A percentile compares a stretch with the other conserved stretches of the same genome.
phyloP scores from a whole-genome alignment of 2,329 filamentous ascomycete genomes.

The Mariannaea elegans region DNA sequence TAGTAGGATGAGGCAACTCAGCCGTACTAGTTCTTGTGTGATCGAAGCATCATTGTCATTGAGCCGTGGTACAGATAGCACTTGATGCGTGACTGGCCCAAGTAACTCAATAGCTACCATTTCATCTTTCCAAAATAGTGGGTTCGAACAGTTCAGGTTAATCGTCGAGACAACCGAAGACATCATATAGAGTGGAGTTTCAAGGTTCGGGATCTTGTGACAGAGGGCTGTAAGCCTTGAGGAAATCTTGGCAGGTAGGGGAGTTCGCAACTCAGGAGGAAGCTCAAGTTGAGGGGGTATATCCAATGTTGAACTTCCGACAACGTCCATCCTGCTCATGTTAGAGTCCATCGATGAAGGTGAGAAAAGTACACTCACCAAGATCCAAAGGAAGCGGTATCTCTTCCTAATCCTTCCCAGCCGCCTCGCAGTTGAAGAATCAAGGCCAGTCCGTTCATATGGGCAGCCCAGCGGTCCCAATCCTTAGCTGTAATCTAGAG shows the following conservation, averaged over 20 bases:
- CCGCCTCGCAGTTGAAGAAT: neutral
- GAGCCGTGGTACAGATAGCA: neutral
- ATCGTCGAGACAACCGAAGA: no score
- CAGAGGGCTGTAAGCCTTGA: no score
- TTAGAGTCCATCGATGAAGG: neutral
- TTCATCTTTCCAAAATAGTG: neutral
- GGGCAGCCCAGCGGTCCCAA: neutral
- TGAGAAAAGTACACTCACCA: no score
- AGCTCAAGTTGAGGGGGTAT: no score
- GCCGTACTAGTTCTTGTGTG: neutral
- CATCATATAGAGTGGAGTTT: no score
- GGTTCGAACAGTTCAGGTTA: no score
- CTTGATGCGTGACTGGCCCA: neutral
- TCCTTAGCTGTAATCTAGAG: neutral
- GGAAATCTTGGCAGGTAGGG: no score
- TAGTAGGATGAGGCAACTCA: neutral
- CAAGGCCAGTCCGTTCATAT: neutral
- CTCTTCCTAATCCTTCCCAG: neutral
- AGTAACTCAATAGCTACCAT: neutral
- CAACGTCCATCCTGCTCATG: neutral
- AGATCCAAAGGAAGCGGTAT: neutral
- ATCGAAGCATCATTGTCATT: neutral
- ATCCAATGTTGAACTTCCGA: no score
- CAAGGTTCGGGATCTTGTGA: no score
- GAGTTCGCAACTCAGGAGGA: no score